Percentiles rank a stretch among this genome's conserved stretches.
These are phyloP conservation scores for Lasiosphaeria miniovina DNA, from an alignment of 495 filamentous ascomycete genomes.

Conservation along the genomic window DNA sequence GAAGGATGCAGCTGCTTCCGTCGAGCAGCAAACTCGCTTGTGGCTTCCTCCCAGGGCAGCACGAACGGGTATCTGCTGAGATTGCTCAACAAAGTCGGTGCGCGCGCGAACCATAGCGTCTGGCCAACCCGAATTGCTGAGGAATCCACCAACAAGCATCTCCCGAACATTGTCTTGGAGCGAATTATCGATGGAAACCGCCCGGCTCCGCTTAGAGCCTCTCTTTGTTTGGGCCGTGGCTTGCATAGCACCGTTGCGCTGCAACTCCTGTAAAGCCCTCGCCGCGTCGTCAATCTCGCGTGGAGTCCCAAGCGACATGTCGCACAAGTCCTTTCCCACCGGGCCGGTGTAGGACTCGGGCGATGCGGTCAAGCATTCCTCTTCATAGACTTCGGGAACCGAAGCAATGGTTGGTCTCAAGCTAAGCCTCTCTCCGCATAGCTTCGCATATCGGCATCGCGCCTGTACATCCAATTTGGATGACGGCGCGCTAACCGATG, in stretches of 20 bases:
- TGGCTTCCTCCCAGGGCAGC: conserved; percentile 36
- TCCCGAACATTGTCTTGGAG: conserved; percentile 75
- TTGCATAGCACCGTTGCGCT: conserved; percentile 35
- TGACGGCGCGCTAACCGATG: conserved; percentile 64
- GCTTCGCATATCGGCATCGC: conserved; percentile 75
- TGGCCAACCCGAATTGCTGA: conserved; percentile 32
- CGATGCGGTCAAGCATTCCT: conserved; percentile 55
- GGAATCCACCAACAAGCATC: conserved; percentile 40
- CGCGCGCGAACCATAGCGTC: conserved; percentile 33
- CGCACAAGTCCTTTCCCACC: conserved; percentile 52
- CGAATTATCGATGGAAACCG: conserved; percentile 61
- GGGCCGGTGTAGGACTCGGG: conserved; percentile 58
- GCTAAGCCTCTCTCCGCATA: conserved; percentile 51
- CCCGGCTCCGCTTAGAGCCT: conserved; percentile 64
- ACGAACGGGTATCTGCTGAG: conserved; percentile 37
- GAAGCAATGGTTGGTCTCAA: conserved; percentile 46
- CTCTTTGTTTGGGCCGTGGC: conserved; percentile 30
- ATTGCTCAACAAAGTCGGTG: conserved; percentile 18
- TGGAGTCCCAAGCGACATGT: conserved; percentile 50
- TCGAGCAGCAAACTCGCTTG: conserved; percentile 61
- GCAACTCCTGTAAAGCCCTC: conserved; percentile 64
- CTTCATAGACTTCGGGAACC: conserved; percentile 53
- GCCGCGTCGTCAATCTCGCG: conserved; percentile 58
- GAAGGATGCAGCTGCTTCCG: conserved; percentile 36
- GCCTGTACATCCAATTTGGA: conserved; percentile 75